Base-by-base conservation (phyloP, 305 asterid genomes). In the Fraxinus velutina region DNA sequence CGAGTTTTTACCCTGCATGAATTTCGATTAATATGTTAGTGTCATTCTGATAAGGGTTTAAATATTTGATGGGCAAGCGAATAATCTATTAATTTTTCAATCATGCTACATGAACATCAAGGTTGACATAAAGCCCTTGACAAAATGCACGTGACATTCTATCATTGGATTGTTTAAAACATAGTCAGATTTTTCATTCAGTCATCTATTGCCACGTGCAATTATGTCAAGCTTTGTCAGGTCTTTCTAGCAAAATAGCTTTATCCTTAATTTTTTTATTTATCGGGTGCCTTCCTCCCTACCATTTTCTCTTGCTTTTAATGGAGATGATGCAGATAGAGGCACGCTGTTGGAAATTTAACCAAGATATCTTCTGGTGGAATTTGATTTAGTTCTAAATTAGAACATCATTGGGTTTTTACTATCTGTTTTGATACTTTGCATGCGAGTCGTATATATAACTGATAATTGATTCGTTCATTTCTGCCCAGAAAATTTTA, bases 401-500 rank as follows among this genome's bases (percentile, higher is more conserved):
- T 3, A 32, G 57, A 7, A 12, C 68, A 29, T n/a, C 36, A 57
- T 4, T 32, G 24, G 34, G 5, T 47, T 36, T 19, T 30, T 22
- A 1, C 13, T 15, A 12, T 37, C 62, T 32, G 6, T 71, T 13
- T 6, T n/a, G 30, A n/a, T 27, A 17, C 73, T 12, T 19, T 50
- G 1, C 37, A 27, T 15, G 27, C 64, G 62, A 39, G 15, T 36
- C 13, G 42, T 21, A 62, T 22, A 0, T 22, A 24, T 66, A 66
- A 12, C 73, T 66, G 34, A 68, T 24, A 64, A 68, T 29, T 30
- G 9, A 24, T 68, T 68, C 30, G 19, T 4, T 30, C 22, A 50
- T 74, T 79, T 57, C 36, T 85, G 22, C 33, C 73, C 93, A 95
- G 99, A 95, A 86, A 93, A 95, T 80, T 93, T 93, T 68, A 92